Evolutionary conservation across 169 alveolate species (phyloP), one percentile per base, ranked within the genome.

Genomic region (Gregarina niphandrodes): DNA sequence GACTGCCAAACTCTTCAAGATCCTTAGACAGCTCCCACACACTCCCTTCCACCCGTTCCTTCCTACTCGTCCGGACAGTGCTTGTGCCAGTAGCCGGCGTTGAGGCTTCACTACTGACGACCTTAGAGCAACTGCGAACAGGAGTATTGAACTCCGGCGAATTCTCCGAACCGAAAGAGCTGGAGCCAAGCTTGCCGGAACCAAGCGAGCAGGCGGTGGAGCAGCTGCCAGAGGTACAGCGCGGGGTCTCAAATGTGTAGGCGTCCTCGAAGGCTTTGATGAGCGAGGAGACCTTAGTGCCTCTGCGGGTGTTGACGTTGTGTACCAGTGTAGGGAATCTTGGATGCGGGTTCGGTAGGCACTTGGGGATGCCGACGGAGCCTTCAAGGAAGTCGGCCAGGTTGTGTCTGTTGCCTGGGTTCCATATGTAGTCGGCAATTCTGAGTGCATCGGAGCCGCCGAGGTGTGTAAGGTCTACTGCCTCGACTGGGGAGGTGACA

Each of bases 311-410:
- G 24, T 17, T 15, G 2, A 53, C 42, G 29, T 53, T 53, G 1
- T 32, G 37, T 0, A 51, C 42, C 9, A 53, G 38, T 1, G 56
- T 41, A n/a, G 41, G 21, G 20, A 53, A 53, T 16, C 63, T 42
- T 0, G 63, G 56, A 43, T 53, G 63, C 15, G 26, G 36, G 12
- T 30, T 26, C n/a, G n/a, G 13, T 26, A 26, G 13, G n/a, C 9
- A 26, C 9, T 26, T n/a, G 9, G 32, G 32, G n/a, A 26, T 23
- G 1, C 21, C 37, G 31, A 40, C 13, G 2, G 1, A 29, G 21
- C 42, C 52, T 26, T 20, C 42, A 9, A 49, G 20, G 21, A 49
- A 49, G 26, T 40, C 12, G 30, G 45, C 30, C 16, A 17, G 9
- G 21, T 39, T 24, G 26, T 7, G 21, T n/a, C 39, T 6, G 18